A percentile compares a stretch with the other conserved stretches of the same genome.
Conservation (phyloP, 768 basidiomycete species). For the Tricholomella constricta region DNA sequence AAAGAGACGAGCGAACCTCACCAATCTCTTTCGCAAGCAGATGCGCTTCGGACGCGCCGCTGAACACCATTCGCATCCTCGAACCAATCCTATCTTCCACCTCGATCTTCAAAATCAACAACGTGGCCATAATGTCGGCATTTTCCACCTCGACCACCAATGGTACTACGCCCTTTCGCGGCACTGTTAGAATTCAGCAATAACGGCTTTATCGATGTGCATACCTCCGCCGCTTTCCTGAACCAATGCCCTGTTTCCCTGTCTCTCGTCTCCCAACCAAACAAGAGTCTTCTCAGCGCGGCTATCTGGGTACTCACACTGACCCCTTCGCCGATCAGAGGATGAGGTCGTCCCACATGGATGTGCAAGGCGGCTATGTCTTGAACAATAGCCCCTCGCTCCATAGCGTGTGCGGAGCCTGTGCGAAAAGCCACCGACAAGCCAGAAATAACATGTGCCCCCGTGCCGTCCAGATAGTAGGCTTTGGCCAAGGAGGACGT, state of each 20-base stretch:
- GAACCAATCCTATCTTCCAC: constrained; percentile 60
- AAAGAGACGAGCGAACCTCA: constrained; percentile 12
- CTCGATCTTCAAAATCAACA: constrained; percentile 69
- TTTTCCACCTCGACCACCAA: constrained; percentile 68
- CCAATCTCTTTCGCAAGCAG: constrained; percentile 71
- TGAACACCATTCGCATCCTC: constrained; percentile 62
- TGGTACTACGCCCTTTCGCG: constrained; percentile 56
- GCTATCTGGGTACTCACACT: constrained; percentile 73
- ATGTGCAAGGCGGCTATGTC: constrained; percentile 66
- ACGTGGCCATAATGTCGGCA: constrained; percentile 72
- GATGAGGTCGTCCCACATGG: constrained; percentile 44
- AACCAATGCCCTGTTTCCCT: constrained; percentile 58
- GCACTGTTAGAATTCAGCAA: constrained; percentile 4
- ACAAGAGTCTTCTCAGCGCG: constrained; percentile 60
- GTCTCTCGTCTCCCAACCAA: constrained; percentile 49
- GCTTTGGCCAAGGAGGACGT: constrained; percentile 52
- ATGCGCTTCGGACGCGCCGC: constrained; percentile 63
- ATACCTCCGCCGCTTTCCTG: constrained; percentile 55
- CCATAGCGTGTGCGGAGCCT: constrained; percentile 57
- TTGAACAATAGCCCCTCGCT: constrained; percentile 61
- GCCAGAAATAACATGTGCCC: constrained; percentile 54
- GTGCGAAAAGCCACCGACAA: constrained; percentile 64
- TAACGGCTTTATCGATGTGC: constrained; percentile 2
- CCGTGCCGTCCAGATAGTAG: constrained; percentile 35
- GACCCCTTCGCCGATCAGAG: constrained; percentile 32